Evolutionary conservation across 306 rosid species (phyloP), one percentile per base, ranked within the genome.

Genomic region (Prinsepia uniflora): DNA sequence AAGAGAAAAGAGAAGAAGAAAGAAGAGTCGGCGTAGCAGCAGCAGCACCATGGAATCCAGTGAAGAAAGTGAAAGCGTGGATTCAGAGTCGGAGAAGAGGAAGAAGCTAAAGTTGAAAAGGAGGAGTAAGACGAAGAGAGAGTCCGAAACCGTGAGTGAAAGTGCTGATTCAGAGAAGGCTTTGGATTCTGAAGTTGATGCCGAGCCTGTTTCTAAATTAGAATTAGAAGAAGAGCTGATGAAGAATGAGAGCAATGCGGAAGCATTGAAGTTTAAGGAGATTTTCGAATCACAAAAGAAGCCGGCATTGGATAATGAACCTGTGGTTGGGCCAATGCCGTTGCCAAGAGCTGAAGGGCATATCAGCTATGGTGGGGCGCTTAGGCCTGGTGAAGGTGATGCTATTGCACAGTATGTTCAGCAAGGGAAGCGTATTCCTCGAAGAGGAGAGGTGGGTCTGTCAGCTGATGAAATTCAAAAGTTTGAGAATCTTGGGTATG

Each of bases 401-500:
- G 99, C 99, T 56, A 94, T 91, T 73, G 96, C 97, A 0, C 97
- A 89, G 79, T 91, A 94, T 73, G 99, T 94, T 67, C 99, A 94
- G 70, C 96, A 94, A 80, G 99, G 99, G 78, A 94, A 94, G 83
- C 99, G 96, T 83, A 94, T 91, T 65, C 99, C 96, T 0, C 83
- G 99, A 1, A 88, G 97, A 89, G 99, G 99, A 63, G 97, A 94
- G 83, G 99, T 94, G 85, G 97, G 99, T 81, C 92, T 91, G 46
- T 94, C 97, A 11, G 99, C 96, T 0, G 97, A 94, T 50, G 98
- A 94, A 84, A 94, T 94, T 84, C 82, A 72, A 67, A 90, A 85
- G 85, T 94, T 89, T 66, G 98, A 94, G 83, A 48, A 52, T 42
- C 92, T 94, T 59, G 98, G 98, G 46, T 94, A 87, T 79, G 98